phyloP scores from a whole-genome alignment of 2,329 filamentous ascomycete species.

The Acarospora socialis region DNA sequence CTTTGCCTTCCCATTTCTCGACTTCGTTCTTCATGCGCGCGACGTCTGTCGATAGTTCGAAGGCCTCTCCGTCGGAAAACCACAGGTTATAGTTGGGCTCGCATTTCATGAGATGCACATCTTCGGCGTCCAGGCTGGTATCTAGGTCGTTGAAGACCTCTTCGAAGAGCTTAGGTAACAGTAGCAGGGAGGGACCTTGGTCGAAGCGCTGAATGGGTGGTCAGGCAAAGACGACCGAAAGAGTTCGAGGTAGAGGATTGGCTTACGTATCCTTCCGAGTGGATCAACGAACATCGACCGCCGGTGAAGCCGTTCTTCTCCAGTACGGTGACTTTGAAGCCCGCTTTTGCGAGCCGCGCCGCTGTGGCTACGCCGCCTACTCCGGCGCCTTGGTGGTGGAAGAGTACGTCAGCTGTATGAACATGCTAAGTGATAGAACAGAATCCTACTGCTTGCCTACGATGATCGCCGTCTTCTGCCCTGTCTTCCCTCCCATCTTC shows the following conservation, averaged over 20 bases:
- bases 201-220: conserved; percentile 44
- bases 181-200: conserved; percentile 59
- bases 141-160: conserved; percentile 56
- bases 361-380: conserved; percentile 58
- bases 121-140: conserved; percentile 50
- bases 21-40: conserved; percentile 57
- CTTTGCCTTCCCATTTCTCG: conserved; percentile 57
- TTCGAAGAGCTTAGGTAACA: conserved; percentile 56
- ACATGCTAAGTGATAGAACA: neutral
- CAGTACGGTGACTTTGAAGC: conserved; percentile 58
- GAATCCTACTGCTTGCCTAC: conserved; percentile 32
- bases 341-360: conserved; percentile 55
- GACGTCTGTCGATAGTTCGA: conserved; percentile 53
- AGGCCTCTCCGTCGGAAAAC: conserved; percentile 52
- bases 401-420: conserved; percentile 2
- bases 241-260: neutral
- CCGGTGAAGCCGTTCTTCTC: conserved; percentile 64
- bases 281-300: conserved; percentile 54
- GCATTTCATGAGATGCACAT: conserved; percentile 55
- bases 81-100: conserved; percentile 63
- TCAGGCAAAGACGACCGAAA: neutral
- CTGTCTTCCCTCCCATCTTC: conserved; percentile 17
- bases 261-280: conserved; percentile 41
- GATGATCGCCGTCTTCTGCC: conserved; percentile 36
- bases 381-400: conserved; percentile 54